Evolutionary conservation across 176 grass and related monocot genomes (phyloP), one percentile per base, ranked within the genome.

Genomic region (Tillandsia leiboldiana): DNA sequence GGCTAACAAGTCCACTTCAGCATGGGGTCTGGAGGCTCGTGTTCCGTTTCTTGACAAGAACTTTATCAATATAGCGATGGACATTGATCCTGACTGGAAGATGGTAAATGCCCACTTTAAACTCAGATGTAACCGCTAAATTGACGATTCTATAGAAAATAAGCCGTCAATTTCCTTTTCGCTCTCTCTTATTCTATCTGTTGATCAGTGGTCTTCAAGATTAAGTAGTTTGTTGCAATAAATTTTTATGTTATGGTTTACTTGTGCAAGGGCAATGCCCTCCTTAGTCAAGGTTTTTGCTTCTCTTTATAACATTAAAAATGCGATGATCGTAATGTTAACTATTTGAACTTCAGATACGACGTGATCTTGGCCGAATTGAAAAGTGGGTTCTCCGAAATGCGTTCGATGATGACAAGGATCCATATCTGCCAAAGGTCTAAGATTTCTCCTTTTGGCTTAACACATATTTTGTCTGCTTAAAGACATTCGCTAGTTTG

Each of bases 21-120:
- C 90, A 12, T 99, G 95, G 95, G 95, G 95, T 68, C 70, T 99
- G 54, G 90, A 99, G 70, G 90, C 90, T 48, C 90, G 95, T 66
- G 95, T 99, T 69, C 95, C 95, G 52, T 99, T 99, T 75, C 82
- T 99, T 70, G 95, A 99, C 80, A 94, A 99, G 69, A 76, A 73
- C 62, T 99, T 99, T 42, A 94, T 99, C 80, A 79, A 88, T 48
- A 53, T 99, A 75, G 95, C 95, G 57, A 99, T 99, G 95, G 84
- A 90, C 63, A 75, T 99, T 48, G 82, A 99, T 86, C 95, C 90
- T 78, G 95, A 94, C 82, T 99, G 95, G 81, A 99, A 99, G 81
- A 94, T 99, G 95, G 95, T 99, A 78, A 9, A 65, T 77, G 15
- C 2, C 12, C 53, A 61, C 7, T 61, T 42, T 42, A 42, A 42